Evolutionary conservation across 495 filamentous ascomycete genomes (phyloP).

Genomic region (Viridothelium virens): DNA sequence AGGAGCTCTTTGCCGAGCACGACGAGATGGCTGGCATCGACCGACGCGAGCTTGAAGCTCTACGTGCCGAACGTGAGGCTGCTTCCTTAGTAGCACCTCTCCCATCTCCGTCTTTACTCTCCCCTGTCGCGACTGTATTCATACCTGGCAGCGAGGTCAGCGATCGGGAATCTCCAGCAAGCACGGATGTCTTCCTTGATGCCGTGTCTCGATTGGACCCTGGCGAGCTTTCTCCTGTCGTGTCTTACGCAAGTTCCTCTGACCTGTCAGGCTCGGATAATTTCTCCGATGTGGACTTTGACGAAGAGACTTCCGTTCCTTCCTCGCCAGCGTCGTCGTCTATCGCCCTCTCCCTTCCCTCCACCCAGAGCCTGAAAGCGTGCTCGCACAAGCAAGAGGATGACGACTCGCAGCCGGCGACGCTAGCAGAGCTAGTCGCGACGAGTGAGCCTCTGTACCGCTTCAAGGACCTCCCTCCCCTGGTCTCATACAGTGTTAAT

Average conservation of each 20-base stretch:
- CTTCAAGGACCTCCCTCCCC: neutral
- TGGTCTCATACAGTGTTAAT: too few relatives aligned
- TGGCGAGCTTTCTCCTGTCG: too few relatives aligned
- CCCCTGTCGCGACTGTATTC: neutral
- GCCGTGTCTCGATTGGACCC: neutral
- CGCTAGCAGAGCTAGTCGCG: neutral
- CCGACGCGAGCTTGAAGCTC: neutral
- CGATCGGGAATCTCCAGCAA: neutral
- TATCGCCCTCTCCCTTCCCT: neutral
- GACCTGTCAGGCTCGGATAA: too few relatives aligned
- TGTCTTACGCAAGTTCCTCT: too few relatives aligned
- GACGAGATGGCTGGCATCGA: constrained; percentile 6
- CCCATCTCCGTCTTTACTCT: neutral
- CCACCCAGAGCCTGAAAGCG: neutral
- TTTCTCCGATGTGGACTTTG: too few relatives aligned
- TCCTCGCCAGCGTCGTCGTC: neutral
- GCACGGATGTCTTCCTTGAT: neutral
- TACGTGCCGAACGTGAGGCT: neutral
- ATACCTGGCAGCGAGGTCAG: neutral
- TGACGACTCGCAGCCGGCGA: neutral
- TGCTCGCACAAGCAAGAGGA: neutral
- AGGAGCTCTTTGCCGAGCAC: constrained; percentile 1
- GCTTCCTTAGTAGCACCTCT: neutral
- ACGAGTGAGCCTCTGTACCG: neutral
- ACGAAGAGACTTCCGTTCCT: neutral